Evolutionary conservation across 2,329 filamentous ascomycete genomes (phyloP).

Genomic region (Trichoderma aggressivum): DNA sequence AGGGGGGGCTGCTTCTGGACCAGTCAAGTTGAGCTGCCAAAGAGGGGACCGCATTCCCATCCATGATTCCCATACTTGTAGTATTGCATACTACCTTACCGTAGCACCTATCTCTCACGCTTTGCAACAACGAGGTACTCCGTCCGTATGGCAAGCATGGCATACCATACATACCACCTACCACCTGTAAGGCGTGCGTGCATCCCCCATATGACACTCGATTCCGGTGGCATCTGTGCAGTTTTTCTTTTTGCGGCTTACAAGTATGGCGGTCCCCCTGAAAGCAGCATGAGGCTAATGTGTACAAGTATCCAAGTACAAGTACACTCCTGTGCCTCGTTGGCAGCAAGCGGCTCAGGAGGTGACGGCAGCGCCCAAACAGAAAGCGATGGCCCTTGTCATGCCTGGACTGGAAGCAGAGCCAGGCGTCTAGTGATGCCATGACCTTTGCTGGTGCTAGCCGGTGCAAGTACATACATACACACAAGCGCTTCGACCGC

Average conservation of each 20-base stretch:
- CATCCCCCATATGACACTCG: background rate
- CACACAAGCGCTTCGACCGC: background rate
- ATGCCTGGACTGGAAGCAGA: background rate
- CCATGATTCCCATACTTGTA: too few relatives aligned
- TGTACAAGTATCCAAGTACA: background rate
- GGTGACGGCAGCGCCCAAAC: background rate
- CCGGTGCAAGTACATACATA: background rate
- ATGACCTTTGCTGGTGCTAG: background rate
- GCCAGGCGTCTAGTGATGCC: background rate
- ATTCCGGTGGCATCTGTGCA: background rate
- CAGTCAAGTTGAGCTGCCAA: background rate
- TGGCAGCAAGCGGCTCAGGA: conserved; percentile 1
- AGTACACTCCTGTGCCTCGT: background rate
- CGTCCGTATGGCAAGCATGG: background rate
- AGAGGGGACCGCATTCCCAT: conserved; percentile 9
- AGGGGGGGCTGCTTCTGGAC: background rate
- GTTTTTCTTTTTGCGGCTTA: background rate
- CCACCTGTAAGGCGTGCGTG: background rate
- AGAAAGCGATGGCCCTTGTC: background rate
- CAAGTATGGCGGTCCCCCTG: background rate
- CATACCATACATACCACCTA: background rate
- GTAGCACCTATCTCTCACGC: background rate
- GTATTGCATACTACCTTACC: background rate
- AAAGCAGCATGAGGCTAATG: background rate
- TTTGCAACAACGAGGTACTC: background rate